Evolutionary conservation across 1,139 yeast genomes (phyloP).

Genomic region (Pichia sp.): DNA sequence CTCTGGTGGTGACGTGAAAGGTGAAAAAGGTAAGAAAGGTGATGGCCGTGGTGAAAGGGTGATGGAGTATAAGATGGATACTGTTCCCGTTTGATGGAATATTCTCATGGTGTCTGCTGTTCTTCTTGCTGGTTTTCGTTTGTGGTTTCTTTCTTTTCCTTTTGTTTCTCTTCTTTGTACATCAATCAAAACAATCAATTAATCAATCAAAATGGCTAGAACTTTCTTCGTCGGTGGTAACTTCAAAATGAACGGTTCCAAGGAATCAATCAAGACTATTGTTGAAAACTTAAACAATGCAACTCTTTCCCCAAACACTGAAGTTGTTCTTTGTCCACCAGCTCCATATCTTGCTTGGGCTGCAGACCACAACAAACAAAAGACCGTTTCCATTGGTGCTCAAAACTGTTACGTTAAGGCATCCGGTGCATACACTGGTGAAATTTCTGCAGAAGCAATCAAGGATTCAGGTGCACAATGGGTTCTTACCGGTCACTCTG

Average conservation of each 20-base stretch:
- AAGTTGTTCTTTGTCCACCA: conserved; percentile 96
- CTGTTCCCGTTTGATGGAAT: too few relatives aligned
- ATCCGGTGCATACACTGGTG: conserved; percentile 98
- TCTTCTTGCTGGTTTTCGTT: background rate
- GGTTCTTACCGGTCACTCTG: conserved; percentile 98
- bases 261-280: conserved; percentile 74
- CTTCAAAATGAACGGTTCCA: conserved; percentile 98
- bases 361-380: conserved; percentile 58
- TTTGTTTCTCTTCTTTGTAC: background rate
- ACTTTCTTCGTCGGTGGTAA: conserved; percentile 97
- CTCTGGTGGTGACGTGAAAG: too few relatives aligned
- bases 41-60: too few relatives aligned
- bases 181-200: background rate
- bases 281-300: conserved; percentile 78
- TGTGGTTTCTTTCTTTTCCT: background rate
- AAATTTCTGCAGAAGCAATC: conserved; percentile 80
- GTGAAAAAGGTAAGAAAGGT: too few relatives aligned
- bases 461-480: conserved; percentile 90
- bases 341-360: conserved; percentile 84
- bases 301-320: conserved; percentile 63
- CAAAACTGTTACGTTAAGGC: conserved; percentile 86
- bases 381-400: conserved; percentile 74
- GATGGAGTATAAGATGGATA: too few relatives aligned
- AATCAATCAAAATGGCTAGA: conserved; percentile 36
- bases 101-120: too few relatives aligned